A percentile compares a stretch with the other conserved stretches of the same genome.
phyloP scores from a whole-genome alignment of 495 filamentous ascomycete species.

The Lasiosphaeria ovina region DNA sequence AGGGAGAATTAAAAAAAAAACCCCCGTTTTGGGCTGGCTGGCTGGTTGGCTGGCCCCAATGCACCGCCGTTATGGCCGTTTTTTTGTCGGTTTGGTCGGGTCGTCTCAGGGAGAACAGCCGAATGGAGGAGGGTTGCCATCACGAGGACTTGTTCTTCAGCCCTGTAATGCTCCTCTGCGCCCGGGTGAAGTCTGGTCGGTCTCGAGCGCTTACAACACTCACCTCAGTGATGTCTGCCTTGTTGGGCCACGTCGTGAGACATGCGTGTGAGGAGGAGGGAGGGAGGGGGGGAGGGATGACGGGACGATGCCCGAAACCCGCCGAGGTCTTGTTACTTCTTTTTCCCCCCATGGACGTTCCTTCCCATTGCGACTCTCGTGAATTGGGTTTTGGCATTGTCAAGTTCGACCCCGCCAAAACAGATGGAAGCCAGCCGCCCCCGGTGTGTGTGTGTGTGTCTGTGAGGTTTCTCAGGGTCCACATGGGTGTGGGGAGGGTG shows the following conservation, averaged over 20 bases:
- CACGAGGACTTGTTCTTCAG: neutral
- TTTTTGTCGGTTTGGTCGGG: neutral
- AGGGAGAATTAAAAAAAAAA: too few species aligned
- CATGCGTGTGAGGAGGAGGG: neutral
- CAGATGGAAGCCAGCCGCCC: too few species aligned
- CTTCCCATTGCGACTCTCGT: constrained; percentile 1
- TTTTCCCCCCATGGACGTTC: constrained; percentile 1
- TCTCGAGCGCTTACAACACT: neutral
- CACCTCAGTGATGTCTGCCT: neutral
- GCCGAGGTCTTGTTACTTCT: neutral
- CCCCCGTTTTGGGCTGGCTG: neutral
- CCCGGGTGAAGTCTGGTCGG: neutral
- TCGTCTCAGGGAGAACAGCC: constrained; percentile 6
- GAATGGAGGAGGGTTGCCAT: constrained; percentile 3
- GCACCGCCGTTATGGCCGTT: constrained; percentile 1
- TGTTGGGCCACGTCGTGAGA: constrained; percentile 4
- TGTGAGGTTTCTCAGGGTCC: constrained; percentile 13
- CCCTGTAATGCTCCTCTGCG: constrained; percentile 3
- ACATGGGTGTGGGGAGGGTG: constrained; percentile 4
- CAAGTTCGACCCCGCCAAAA: neutral
- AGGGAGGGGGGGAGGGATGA: neutral
- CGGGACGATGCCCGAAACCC: neutral
- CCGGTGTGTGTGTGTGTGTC: neutral
- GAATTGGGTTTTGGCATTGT: neutral
- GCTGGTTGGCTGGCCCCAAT: constrained; percentile 2